Conservation (phyloP, 129 eudicot species). For the Artemisia annua region DNA sequence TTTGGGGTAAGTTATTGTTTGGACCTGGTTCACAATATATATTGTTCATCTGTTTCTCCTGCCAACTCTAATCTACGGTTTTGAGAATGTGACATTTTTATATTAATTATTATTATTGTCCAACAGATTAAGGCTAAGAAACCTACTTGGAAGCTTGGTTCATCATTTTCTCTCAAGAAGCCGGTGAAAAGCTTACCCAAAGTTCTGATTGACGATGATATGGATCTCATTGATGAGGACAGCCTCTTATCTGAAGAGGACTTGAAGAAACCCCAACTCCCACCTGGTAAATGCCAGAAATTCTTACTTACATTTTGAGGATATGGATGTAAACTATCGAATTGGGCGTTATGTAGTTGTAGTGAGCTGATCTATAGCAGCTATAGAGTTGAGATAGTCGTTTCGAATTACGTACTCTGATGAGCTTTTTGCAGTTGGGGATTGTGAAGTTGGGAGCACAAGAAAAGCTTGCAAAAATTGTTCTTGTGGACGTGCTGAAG, state of each 20-base stretch:
- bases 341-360: background rate
- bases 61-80: background rate
- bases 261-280: constrained; percentile 78
- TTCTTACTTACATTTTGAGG: background rate
- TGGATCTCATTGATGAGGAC: constrained; percentile 93
- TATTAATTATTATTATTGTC: background rate
- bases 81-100: background rate
- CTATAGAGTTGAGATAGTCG: background rate
- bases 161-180: constrained; percentile 74
- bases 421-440: constrained; percentile 45
- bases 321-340: background rate
- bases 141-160: constrained; percentile 82
- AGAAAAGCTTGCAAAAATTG: constrained; percentile 93
- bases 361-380: background rate
- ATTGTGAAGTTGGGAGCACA: constrained; percentile 88
- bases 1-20: background rate
- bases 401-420: background rate
- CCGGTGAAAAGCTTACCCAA: constrained; percentile 56
- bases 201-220: constrained; percentile 70
- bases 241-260: constrained; percentile 93
- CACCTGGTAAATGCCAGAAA: constrained; percentile 48
- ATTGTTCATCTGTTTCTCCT: background rate
- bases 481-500: constrained; percentile 87
- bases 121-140: constrained; percentile 61
- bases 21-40: no score